phyloP scores from a whole-genome alignment of 73 alveolate genomes.

The Paramecium sexaurelia region DNA sequence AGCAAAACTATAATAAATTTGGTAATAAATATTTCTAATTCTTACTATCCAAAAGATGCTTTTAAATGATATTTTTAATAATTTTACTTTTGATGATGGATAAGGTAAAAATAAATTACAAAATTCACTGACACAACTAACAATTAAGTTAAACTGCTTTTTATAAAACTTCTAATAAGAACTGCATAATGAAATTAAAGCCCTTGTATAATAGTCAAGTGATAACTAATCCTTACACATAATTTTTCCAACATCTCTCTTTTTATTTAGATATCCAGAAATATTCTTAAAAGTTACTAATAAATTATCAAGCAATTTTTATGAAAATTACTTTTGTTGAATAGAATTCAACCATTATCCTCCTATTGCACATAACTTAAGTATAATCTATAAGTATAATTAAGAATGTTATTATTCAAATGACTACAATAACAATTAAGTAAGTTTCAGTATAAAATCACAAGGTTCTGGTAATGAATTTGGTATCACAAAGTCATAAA shows the following conservation, averaged over 20 bases:
- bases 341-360: neutral
- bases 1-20: neutral
- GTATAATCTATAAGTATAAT: neutral
- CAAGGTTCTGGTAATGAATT: neutral
- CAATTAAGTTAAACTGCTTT: neutral
- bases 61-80: neutral
- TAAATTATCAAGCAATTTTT: neutral
- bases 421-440: neutral
- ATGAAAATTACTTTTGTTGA: neutral
- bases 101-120: conserved; percentile 34
- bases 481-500: neutral
- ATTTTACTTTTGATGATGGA: conserved; percentile 28
- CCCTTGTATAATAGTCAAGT: neutral
- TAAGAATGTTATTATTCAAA: neutral
- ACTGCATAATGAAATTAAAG: neutral
- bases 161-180: conserved; percentile 1
- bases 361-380: neutral
- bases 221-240: neutral
- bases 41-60: neutral
- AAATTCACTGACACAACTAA: neutral
- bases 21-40: neutral
- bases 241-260: conserved; percentile 32
- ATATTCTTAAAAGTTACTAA: neutral
- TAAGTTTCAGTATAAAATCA: neutral
- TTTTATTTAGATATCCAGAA: neutral